Conservation (phyloP, 2,329 filamentous ascomycete genomes). For the Diaporthe ilicicola region DNA sequence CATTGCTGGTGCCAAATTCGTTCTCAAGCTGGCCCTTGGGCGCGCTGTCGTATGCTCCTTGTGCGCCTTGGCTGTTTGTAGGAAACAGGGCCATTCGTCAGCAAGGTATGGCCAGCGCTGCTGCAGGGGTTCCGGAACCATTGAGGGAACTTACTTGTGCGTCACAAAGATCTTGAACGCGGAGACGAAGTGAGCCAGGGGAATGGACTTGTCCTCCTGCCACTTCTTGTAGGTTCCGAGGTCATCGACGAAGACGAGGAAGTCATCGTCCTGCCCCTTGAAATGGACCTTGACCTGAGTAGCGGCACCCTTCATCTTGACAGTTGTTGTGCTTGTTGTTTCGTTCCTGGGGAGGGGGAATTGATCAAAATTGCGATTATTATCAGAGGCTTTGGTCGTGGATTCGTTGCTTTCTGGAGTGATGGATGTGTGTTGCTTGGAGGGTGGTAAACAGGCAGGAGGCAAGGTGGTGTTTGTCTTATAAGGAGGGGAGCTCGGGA, state of each 20-base stretch:
- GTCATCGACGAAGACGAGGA: conserved; percentile 68
- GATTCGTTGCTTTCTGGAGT: conserved; percentile 10
- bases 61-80: conserved; percentile 76
- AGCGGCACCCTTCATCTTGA: conserved; percentile 63
- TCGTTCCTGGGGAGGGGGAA: conserved; percentile 19
- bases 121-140: neutral
- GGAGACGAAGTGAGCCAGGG: conserved; percentile 82
- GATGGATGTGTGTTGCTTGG: conserved; percentile 21
- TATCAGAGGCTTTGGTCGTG: conserved; percentile 30
- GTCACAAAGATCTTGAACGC: conserved; percentile 91
- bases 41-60: conserved; percentile 80
- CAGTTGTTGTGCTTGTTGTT: conserved; percentile 17
- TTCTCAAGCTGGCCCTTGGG: conserved; percentile 79
- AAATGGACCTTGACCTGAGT: conserved; percentile 82
- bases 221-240: conserved; percentile 78
- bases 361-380: conserved; percentile 20
- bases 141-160: conserved; percentile 74
- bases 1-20: conserved; percentile 84
- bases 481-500: conserved; percentile 31
- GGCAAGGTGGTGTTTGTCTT: conserved; percentile 24
- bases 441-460: neutral
- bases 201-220: conserved; percentile 78
- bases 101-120: neutral
- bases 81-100: conserved; percentile 12
- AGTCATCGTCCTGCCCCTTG: conserved; percentile 74